phyloP scores from a whole-genome alignment of 140 eudicot species.

The Stevia rebaudiana region DNA sequence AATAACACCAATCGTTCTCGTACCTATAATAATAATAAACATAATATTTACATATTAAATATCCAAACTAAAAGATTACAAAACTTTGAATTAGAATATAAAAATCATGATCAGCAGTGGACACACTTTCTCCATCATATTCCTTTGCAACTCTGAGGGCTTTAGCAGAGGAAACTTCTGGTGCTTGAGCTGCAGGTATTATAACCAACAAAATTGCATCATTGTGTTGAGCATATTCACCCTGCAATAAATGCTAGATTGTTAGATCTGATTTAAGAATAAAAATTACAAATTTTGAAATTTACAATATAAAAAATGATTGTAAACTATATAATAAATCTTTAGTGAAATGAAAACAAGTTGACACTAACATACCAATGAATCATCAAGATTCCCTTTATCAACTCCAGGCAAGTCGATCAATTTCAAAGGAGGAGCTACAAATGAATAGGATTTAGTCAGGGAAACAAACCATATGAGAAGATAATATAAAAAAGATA shows the following conservation, averaged over 20 bases:
- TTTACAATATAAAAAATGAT: not conserved
- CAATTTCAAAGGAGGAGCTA: constrained; percentile 90
- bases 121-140: constrained; percentile 79
- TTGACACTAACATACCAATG: constrained; percentile 56
- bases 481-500: not conserved
- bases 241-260: constrained; percentile 34
- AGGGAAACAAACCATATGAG: not conserved
- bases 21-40: constrained; percentile 45
- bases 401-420: constrained; percentile 96
- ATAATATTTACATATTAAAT: not conserved
- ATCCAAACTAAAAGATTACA: not conserved
- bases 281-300: too few relatives aligned
- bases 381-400: constrained; percentile 76
- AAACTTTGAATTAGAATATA: not conserved
- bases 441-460: constrained; percentile 6
- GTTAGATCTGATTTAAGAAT: not conserved
- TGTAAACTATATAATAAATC: not conserved
- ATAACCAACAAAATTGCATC: constrained; percentile 88
- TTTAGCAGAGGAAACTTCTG: constrained; percentile 72
- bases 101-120: constrained; percentile 11
- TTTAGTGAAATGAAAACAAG: not conserved
- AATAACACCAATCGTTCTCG: constrained; percentile 90
- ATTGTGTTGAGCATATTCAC: constrained; percentile 73
- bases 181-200: constrained; percentile 90
- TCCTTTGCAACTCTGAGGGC: constrained; percentile 93